phyloP scores from a whole-genome alignment of 306 rosid species.

The Malus fusca region DNA sequence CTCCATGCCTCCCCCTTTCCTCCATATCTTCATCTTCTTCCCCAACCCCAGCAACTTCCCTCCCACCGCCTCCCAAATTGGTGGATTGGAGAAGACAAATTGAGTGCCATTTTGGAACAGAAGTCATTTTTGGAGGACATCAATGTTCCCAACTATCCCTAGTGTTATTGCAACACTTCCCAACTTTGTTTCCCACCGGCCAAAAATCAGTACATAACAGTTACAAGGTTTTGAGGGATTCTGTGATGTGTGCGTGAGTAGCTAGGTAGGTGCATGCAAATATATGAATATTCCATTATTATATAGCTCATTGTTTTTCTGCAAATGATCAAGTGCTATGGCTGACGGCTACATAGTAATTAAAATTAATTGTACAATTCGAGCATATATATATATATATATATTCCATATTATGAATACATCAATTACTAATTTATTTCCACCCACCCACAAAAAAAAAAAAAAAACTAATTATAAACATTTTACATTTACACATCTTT shows the following conservation, averaged over 20 bases:
- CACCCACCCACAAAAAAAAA: not conserved
- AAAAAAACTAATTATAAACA: not conserved
- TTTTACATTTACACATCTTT: not conserved
- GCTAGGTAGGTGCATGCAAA: too few species aligned
- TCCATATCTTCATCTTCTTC: too few species aligned
- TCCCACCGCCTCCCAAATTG: too few species aligned
- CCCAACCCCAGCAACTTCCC: too few species aligned
- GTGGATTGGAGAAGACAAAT: too few species aligned
- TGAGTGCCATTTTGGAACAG: too few species aligned
- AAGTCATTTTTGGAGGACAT: too few species aligned
- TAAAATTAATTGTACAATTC: not conserved
- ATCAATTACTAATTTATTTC: not conserved
- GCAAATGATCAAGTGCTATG: not conserved
- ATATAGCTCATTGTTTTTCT: not conserved
- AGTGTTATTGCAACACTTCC: slow-evolving; percentile 29
- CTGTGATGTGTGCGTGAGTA: too few species aligned
- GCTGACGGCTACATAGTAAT: not conserved
- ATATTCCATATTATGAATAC: not conserved
- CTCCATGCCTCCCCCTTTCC: too few species aligned
- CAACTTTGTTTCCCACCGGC: slow-evolving; percentile 44
- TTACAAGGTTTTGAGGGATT: too few species aligned
- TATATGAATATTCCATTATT: not conserved
- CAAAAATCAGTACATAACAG: not conserved
- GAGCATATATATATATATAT: not conserved
- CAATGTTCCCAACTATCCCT: slow-evolving; percentile 43